Base-by-base conservation (phyloP, 208 protist genomes). In the Trypanosomatidae sp. region DNA sequence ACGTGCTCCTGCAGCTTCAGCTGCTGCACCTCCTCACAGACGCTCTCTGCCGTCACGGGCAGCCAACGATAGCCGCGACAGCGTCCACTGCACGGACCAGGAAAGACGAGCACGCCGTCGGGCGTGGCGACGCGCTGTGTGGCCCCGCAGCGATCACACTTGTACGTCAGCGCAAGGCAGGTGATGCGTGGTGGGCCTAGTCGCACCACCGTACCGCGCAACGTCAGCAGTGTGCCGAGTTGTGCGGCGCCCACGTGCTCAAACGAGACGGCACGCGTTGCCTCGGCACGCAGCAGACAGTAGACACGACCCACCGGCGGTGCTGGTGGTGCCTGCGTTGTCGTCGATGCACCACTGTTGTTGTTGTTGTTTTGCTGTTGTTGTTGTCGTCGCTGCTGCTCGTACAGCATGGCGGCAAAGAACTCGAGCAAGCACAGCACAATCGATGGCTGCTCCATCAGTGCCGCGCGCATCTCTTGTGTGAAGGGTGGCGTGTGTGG, bases 1-100 rank as follows among this genome's bases (percentile, higher is more conserved):
- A 66, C 70, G 33, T 72, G 63, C 56, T 92, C 82, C 61, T 92
- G 82, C 49, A 92, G 41, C 20, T 81, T 80, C 15, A 92, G 57
- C 22, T 79, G 37, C 59, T 92, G 82, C 44, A 92, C 71, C 58
- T 92, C 82, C 33, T 86, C 77, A 43, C 77, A 86, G 7, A 70
- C 57, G 20, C 59, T 61, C 25, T 59, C 53, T n/a, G 73, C 68
- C 7, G 70, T 48, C 20, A 85, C 19, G 3, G 82, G 74, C 1
- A 40, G 25, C 73, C 75, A 92, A 47, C 65, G 69, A 59, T 82
- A 88, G 6, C 82, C 82, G 16, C 69, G 63, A 47, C 82, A 92
- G 18, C 66, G 52, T 13, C 67, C 69, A 22, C 48, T 37, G 53
- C 82, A 92, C 18, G 68, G 38, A 0, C 72, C 66, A 0, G 82